Base-by-base conservation (phyloP, 345 rosid species). In the Microcos paniculata region DNA sequence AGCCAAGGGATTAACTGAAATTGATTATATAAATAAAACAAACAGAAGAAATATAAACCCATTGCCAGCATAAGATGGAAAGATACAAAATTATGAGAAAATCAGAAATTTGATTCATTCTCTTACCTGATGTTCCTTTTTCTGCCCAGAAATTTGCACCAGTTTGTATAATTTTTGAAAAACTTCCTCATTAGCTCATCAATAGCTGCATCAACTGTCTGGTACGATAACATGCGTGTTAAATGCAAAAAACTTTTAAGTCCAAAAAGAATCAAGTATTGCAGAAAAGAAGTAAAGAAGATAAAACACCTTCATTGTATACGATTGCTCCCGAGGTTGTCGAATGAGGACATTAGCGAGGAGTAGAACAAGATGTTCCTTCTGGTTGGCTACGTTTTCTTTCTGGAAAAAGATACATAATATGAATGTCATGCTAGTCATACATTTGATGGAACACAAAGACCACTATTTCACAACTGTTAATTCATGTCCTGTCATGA, bases 311-410 rank as follows among this genome's bases (percentile, higher is more conserved):
- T 91, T 90, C 1, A 82, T 56, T 73, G 73, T 59, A 59, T 88
- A 68, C 61, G 84, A 31, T 78, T 85, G 91, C 81, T 89, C 88
- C 66, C 82, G 83, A 80, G 83, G 84, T 71, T 87, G 90, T 71
- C 96, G 87, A 76, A 79, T 80, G 38, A 86, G 87, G 77, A 79
- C 67, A 79, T 90, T 93, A 71, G 98, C 94, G 65, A 95, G 89
- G 48, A 95, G 97, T 75, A 95, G 89, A 80, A 93, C 85, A 66
- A 95, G 78, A 89, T 95, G 96, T 85, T 95, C 99, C 86, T 97
- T 89, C 81, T 95, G 99, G 77, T 95, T 95, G 70, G 94, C 85
- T 35, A 90, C 91, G 86, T 88, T 95, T 78, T 97, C 99, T 81
- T 83, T 79, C 99, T 95, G 90, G 62, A 35, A 43, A 24, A 74